Percentiles rank a stretch among this genome's conserved stretches.
These are phyloP conservation scores for Mycena sanguinolenta DNA, from an alignment of 768 basidiomycete genomes.

Conservation along the genomic window DNA sequence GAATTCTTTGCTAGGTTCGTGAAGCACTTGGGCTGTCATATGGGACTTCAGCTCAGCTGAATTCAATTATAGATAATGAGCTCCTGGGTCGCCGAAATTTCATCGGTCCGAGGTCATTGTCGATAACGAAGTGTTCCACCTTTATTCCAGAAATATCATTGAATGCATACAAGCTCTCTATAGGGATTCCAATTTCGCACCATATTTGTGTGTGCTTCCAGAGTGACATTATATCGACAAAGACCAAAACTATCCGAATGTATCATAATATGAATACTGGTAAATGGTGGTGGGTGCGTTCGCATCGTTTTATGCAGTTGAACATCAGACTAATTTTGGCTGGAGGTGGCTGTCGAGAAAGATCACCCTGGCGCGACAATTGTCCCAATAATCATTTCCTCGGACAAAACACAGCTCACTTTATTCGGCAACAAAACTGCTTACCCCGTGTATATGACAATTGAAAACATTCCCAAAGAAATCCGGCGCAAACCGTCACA, in stretches of 20 bases:
- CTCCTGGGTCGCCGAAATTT: conserved; percentile 28
- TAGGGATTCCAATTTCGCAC: conserved; percentile 43
- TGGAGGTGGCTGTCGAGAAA: too few species aligned
- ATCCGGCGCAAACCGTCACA: not conserved
- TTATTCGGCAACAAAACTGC: too few species aligned
- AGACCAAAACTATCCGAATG: conserved; percentile 32
- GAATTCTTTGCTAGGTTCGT: too few species aligned
- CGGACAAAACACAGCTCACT: too few species aligned
- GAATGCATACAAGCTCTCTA: conserved; percentile 31
- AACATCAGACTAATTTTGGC: too few species aligned
- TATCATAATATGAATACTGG: conserved; percentile 51
- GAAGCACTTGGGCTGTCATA: not conserved
- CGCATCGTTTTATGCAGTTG: conserved; percentile 50
- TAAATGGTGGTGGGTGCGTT: conserved; percentile 53
- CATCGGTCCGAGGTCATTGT: conserved; percentile 35
- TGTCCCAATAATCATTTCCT: too few species aligned
- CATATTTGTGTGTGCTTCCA: conserved; percentile 37
- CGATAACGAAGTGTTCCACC: conserved; percentile 39
- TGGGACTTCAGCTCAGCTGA: conserved; percentile 26
- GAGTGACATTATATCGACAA: conserved; percentile 27
- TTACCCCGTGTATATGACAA: too few species aligned
- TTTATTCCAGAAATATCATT: conserved; percentile 45
- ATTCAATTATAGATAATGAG: conserved; percentile 22
- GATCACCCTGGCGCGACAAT: too few species aligned
- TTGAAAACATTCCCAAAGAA: not conserved